Evolutionary conservation across 2,329 filamentous ascomycete genomes (phyloP).

Genomic region (Bipolaris bicolor): DNA sequence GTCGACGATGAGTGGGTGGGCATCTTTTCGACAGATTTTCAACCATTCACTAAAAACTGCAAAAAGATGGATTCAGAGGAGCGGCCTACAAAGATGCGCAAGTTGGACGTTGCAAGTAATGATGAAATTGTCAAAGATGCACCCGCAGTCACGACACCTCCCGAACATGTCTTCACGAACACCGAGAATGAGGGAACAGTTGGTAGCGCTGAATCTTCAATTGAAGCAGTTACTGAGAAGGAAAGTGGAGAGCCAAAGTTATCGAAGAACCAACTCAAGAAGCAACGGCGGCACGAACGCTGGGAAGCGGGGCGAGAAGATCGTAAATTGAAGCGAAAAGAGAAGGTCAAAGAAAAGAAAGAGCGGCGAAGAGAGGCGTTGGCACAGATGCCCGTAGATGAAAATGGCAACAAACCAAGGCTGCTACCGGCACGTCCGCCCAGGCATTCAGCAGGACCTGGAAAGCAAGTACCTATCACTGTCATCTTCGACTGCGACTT

Average conservation of each 20-base stretch:
- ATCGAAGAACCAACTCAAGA: conserved; percentile 88
- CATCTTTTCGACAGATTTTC: conserved; percentile 9
- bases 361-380: conserved; percentile 58
- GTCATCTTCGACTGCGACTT: conserved; percentile 92
- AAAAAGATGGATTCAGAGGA: conserved; percentile 62
- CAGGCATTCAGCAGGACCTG: conserved; percentile 35
- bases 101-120: conserved; percentile 51
- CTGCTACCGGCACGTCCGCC: conserved; percentile 26
- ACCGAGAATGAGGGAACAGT: conserved; percentile 19
- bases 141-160: conserved; percentile 16
- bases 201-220: conserved; percentile 1
- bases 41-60: neutral
- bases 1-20: conserved; percentile 31
- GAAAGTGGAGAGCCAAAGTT: conserved; percentile 50
- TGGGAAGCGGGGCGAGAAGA: conserved; percentile 75
- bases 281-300: conserved; percentile 70
- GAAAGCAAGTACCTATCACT: conserved; percentile 72
- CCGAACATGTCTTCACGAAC: conserved; percentile 19
- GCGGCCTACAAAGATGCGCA: conserved; percentile 61
- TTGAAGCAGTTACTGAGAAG: conserved; percentile 9
- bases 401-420: conserved; percentile 26
- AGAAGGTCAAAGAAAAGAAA: conserved; percentile 61
- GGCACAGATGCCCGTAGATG: conserved; percentile 42
- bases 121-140: conserved; percentile 16
- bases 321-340: conserved; percentile 64